A percentile compares a stretch with the other conserved stretches of the same genome.
Conservation (phyloP, 805 yeast species). For the Yarrowia sp. region DNA sequence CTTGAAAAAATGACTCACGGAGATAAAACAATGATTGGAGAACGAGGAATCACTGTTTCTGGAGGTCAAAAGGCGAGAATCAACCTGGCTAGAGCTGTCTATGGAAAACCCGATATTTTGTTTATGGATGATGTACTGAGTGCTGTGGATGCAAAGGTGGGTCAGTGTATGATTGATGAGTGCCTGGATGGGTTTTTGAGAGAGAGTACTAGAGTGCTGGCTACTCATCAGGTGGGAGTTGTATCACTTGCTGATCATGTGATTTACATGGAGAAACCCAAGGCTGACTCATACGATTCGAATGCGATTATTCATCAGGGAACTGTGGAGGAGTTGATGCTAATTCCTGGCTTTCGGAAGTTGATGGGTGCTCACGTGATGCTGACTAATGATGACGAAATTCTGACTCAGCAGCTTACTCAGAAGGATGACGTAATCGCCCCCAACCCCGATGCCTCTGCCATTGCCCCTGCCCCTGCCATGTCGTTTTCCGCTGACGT, state of each 20-base stretch:
- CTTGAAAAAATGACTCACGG: conserved; percentile 67
- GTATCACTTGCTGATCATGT: conserved; percentile 69
- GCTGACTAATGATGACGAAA: too few relatives aligned
- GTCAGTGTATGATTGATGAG: conserved; percentile 66
- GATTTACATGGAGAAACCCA: conserved; percentile 61
- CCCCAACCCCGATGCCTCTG: not conserved
- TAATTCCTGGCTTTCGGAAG: too few relatives aligned
- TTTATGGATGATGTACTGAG: conserved; percentile 78
- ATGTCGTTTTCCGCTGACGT: too few relatives aligned
- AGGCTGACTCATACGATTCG: not conserved
- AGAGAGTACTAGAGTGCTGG: conserved; percentile 65
- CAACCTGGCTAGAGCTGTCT: conserved; percentile 77
- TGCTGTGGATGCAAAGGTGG: conserved; percentile 87
- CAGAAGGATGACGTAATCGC: too few relatives aligned
- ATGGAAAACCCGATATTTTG: conserved; percentile 61
- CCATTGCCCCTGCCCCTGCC: too few relatives aligned
- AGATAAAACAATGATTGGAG: conserved; percentile 82
- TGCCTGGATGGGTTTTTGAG: conserved; percentile 62
- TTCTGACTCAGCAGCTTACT: too few relatives aligned
- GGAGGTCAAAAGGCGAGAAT: conserved; percentile 93
- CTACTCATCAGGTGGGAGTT: conserved; percentile 79
- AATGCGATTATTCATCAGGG: conserved; percentile 42
- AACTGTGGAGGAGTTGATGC: conserved; percentile 51
- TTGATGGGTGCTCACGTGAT: too few relatives aligned
- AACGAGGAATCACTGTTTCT: conserved; percentile 80